Conservation (phyloP, 768 basidiomycete genomes). For the Agrocybe praecox region DNA sequence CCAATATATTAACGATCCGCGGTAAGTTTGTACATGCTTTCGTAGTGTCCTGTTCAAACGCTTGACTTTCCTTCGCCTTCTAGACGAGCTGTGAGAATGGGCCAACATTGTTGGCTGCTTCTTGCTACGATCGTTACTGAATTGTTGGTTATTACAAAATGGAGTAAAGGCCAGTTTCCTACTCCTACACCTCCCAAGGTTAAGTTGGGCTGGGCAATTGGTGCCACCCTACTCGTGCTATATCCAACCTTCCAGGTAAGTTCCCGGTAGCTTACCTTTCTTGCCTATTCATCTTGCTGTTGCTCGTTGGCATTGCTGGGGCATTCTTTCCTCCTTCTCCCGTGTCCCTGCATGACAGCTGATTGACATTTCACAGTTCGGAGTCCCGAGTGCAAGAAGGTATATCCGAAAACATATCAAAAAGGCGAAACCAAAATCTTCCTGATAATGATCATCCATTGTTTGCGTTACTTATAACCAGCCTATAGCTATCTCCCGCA, state of each 20-base stretch:
- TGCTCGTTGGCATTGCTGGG: constrained; percentile 1
- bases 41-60: constrained; percentile 2
- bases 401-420: constrained; percentile 50
- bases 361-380: constrained; percentile 51
- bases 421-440: constrained; percentile 34
- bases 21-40: constrained; percentile 46
- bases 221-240: constrained; percentile 56
- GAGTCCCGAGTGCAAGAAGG: constrained; percentile 56
- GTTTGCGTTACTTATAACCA: constrained; percentile 2
- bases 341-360: constrained; percentile 18
- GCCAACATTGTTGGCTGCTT: constrained; percentile 86
- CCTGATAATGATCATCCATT: constrained; percentile 18
- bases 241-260: constrained; percentile 74
- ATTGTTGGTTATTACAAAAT: constrained; percentile 78
- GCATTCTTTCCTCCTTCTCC: constrained; percentile 3
- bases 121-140: constrained; percentile 87
- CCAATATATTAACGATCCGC: constrained; percentile 81
- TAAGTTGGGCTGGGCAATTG: constrained; percentile 68
- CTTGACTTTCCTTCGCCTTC: constrained; percentile 2
- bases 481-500: constrained; percentile 5
- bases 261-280: constrained; percentile 1
- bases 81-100: constrained; percentile 86
- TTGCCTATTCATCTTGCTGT: constrained; percentile 9
- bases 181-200: constrained; percentile 65
- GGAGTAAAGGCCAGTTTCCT: constrained; percentile 73